Evolutionary conservation across 352 stramenopile species (phyloP).

Genomic region (Pythium folliculosum): DNA sequence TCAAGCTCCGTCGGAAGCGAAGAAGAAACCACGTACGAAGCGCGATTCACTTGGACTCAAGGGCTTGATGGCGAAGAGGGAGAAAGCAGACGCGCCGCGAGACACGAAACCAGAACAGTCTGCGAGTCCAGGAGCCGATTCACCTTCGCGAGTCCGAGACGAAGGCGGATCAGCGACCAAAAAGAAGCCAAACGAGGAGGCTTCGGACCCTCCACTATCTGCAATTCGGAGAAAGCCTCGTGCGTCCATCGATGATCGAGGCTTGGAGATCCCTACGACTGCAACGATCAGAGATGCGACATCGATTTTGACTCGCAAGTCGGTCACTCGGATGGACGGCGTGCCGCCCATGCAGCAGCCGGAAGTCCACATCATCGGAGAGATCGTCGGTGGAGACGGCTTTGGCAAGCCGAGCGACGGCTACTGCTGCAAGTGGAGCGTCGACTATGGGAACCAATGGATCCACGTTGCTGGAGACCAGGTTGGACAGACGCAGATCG

Average conservation of each 20-base stretch:
- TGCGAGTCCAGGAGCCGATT: neutral
- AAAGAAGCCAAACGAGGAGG: neutral
- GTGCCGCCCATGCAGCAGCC: conserved; percentile 49
- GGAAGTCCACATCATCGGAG: conserved; percentile 72
- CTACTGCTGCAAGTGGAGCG: conserved; percentile 67
- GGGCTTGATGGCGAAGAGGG: conserved; percentile 15
- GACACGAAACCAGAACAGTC: neutral
- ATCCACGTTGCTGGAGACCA: conserved; percentile 59
- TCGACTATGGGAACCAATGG: conserved; percentile 65
- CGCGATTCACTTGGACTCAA: conserved; percentile 27
- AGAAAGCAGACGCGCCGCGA: conserved; percentile 4
- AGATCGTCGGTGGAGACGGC: conserved; percentile 58
- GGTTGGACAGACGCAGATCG: conserved; percentile 63
- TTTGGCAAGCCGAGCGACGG: conserved; percentile 43
- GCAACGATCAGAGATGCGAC: conserved; percentile 18
- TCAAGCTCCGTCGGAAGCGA: conserved; percentile 1
- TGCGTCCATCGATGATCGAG: neutral
- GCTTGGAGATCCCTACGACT: conserved; percentile 4
- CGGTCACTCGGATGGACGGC: neutral
- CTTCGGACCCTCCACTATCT: conserved; percentile 8
- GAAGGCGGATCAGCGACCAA: neutral
- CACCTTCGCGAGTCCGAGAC: neutral
- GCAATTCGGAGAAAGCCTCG: conserved; percentile 22
- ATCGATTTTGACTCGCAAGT: conserved; percentile 2
- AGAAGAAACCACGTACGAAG: conserved; percentile 12